Base-by-base conservation (phyloP, 2,329 filamentous ascomycete species). In the Laburnicola sp. region DNA sequence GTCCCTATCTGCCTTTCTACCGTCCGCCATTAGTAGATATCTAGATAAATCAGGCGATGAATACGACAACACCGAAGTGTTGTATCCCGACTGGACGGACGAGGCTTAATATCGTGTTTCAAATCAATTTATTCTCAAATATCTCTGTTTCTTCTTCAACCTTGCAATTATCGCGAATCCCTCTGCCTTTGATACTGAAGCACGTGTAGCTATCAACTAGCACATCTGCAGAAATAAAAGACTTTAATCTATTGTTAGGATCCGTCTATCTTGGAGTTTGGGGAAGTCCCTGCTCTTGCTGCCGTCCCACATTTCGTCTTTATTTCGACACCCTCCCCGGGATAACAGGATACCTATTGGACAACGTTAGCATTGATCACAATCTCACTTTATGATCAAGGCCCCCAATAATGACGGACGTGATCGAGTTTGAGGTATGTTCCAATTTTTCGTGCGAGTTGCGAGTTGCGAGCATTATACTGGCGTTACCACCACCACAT, bases 351-450 rank as follows among this genome's bases (percentile, higher is more conserved):
- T 4, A 4, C 9, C n/a, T 21, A 6, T 8, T 7, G 8, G 21
- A 6, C 3, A 11, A 36, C 31, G 26, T 16, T 9, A 45, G 11
- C 5, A 21, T 37, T 1, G 6, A 11, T 37, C 23, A 21, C 31
- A 2, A 2, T 22, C 22, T 6, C 28, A 11, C 22, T 6, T 2
- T 11, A 21, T 4, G 11, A 36, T 22, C 22, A 36, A 37, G 32
- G 42, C 32, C 23, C 9, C 32, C 32, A 36, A 45, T 11, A 27
- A 11, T 27, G 25, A 45, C n/a, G 26, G n/a, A 38, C 23, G 25
- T 16, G 16, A 26, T 63, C 44, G 61, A 58, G 45, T 48, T 66
- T 36, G 62, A 70, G 57, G 67, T 70, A 62, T 31, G 61, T 54
- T 16, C 41, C 9, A 51, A 27, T 37, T 27, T 38, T 43, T 28